Percentiles rank a stretch among this genome's conserved stretches.
Evolutionary conservation across 2,329 filamentous ascomycete species (phyloP).

Genomic region (Sarocladium brachiariae): DNA sequence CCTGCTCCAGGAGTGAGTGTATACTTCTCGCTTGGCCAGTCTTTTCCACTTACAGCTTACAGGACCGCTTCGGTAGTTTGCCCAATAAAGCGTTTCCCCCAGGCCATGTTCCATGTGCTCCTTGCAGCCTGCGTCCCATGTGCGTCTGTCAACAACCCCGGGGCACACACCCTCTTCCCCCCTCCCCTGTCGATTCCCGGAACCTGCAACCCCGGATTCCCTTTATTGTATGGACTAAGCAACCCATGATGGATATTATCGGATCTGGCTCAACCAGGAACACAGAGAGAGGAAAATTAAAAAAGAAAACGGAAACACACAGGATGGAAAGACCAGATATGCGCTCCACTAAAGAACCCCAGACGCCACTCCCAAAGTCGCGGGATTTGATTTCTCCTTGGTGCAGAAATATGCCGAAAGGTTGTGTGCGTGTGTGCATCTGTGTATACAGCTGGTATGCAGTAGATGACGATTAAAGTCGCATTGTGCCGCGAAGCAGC

Average conservation of each 20-base stretch:
- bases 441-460: neutral
- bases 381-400: conserved; percentile 3
- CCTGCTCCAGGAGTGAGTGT: no score
- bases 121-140: no score
- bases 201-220: no score
- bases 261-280: neutral
- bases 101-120: no score
- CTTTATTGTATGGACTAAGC: no score
- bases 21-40: neutral
- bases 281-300: neutral
- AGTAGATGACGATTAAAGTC: no score
- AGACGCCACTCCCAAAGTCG: neutral
- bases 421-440: neutral
- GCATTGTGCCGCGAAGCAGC: no score
- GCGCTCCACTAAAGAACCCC: conserved; percentile 3
- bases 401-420: conserved; percentile 4
- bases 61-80: conserved; percentile 2
- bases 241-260: no score
- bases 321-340: no score
- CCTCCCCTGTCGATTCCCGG: neutral
- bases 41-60: neutral
- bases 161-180: neutral
- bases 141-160: no score
- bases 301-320: neutral
- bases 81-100: no score